Evolutionary conservation across 73 alveolate genomes (phyloP), one percentile per base, ranked within the genome.

Genomic region (Paramecium sexaurelia): DNA sequence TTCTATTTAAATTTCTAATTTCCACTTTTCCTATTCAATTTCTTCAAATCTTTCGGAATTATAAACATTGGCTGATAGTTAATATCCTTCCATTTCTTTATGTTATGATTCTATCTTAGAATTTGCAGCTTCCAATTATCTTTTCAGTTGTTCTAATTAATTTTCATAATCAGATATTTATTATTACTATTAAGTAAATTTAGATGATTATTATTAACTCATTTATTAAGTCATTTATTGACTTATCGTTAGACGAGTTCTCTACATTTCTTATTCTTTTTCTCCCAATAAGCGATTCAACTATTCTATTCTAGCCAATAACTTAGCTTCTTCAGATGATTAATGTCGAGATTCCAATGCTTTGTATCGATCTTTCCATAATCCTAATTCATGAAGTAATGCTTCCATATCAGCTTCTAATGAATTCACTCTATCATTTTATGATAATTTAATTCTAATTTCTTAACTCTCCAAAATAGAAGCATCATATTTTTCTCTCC

Each of bases 11-110:
- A 39, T 24, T 17, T 78, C 68, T 20, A 41, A 78, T 78, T 43
- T 78, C 90, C 90, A 78, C 17, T 29, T 78, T n/a, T 37, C 47
- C 7, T 45, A 8, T 45, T 78, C 43, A 9, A 78, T 5, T 26
- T 78, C 90, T 15, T 78, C 90, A 78, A 41, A 78, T 78, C 55
- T 78, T 19, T 78, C 90, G 9, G 43, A 41, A 78, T 32, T 78
- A 33, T 13, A 78, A 7, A 78, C 90, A 41, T 32, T 41, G 15
- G 55, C 37, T 32, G 55, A 71, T 71, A 71, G 3, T 37, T 7
- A 1, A 11, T 33, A 71, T 37, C 86, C 86, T 71, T 71, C 55
- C 55, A 71, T 71, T 20, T 71, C 86, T 39, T 71, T 4, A 33
- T 35, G 15, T 20, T 71, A 27, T 71, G 32, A n/a, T 1, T 19